These are phyloP conservation scores for Malassezia cuniculi DNA, from an alignment of 1,284 basidiomycete species.

Conservation along the genomic window DNA sequence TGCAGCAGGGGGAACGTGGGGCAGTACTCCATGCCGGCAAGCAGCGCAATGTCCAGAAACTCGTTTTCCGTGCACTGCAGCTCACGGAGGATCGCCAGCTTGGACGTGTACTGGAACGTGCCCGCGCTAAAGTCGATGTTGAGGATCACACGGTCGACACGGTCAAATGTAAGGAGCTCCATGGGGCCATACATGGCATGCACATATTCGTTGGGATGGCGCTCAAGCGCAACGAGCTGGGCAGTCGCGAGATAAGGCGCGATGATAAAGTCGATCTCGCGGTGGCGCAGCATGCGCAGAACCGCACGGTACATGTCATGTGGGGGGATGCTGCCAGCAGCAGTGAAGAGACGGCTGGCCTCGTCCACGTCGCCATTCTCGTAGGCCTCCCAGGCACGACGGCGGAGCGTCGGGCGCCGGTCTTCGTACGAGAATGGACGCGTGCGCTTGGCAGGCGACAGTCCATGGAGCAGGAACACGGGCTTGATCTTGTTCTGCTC, in stretches of 20 bases:
- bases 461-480: conserved; percentile 86
- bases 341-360: conserved; percentile 68
- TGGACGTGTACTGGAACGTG: conserved; percentile 69
- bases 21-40: conserved; percentile 77
- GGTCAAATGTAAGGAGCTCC: conserved; percentile 72
- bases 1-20: conserved; percentile 62
- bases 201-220: conserved; percentile 83
- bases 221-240: conserved; percentile 86
- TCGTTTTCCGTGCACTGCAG: conserved; percentile 71
- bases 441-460: conserved; percentile 26
- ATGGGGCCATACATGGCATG: conserved; percentile 85
- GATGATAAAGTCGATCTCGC: conserved; percentile 88
- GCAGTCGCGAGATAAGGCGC: conserved; percentile 89
- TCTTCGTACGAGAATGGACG: conserved; percentile 39
- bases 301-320: conserved; percentile 82
- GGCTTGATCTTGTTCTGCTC: conserved; percentile 89
- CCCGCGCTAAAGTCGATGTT: conserved; percentile 48
- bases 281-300: conserved; percentile 79
- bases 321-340: conserved; percentile 52
- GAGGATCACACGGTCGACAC: conserved; percentile 86
- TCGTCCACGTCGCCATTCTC: conserved; percentile 55
- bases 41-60: conserved; percentile 82
- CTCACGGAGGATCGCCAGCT: conserved; percentile 62
- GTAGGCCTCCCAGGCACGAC: conserved; percentile 39
- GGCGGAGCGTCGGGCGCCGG: conserved; percentile 26